Base-by-base conservation (phyloP, 768 basidiomycete species). In the Boletus sp. region DNA sequence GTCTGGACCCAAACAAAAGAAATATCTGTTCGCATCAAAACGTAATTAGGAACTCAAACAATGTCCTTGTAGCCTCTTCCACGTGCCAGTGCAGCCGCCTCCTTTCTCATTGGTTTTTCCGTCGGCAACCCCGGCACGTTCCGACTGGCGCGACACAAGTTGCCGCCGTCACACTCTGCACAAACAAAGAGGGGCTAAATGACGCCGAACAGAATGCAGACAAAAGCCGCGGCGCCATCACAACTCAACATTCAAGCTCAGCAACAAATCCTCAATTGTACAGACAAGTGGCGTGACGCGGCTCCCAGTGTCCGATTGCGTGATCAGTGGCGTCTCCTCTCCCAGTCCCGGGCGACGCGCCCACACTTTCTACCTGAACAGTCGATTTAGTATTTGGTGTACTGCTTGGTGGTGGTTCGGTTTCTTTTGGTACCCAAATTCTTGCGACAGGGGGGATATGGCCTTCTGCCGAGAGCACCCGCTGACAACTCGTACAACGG, bases 361-460 rank as follows among this genome's bases (percentile, higher is more conserved):
- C 44, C 9, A 24, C 14, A 12, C 44, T 46, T 44, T 44, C 42
- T 18, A 5, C 20, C 6, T 24, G 12, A 14, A 5, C 42, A 17
- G 28, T 46, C 15, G 44, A 29, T 17, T 15, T 29, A 4, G 44
- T 29, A 29, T 29, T 47, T n/a, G 17, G 10, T 32, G 15, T 30
- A 7, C 8, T 10, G 30, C 30, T 3, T 10, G 46, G n/a, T 35
- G 48, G n/a, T 20, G 5, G 2, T 24, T 44, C 37, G 24, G 17
- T 9, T 28, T 58, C 61, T 40, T 52, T 76, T 10, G 60, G 73
- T 24, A 69, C 72, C 82, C 81, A 87, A 29, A 80, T 64, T 44
- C 87, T 79, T 32, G 83, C 85, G 4, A 90, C 86, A 0, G 88
- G 84, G 1, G 89, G 90, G 8, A 87, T 76, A 66, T 90, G 87